phyloP scores from a whole-genome alignment of 345 rosid species.

The Carallia pectinifolia region DNA sequence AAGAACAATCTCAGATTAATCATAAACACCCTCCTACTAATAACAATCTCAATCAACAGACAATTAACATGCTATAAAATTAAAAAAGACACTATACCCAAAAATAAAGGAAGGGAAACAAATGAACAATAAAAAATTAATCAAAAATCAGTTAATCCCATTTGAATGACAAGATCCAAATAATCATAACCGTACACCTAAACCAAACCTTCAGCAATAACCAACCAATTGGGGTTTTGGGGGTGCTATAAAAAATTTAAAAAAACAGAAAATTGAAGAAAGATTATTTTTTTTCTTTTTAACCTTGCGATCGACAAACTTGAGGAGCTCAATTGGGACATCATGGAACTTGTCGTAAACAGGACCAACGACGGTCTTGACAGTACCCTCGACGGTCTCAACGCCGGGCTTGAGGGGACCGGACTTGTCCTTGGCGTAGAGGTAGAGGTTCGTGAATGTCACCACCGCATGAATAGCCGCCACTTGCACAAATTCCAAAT shows the following conservation, averaged over 20 bases:
- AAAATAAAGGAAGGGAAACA: too few species aligned
- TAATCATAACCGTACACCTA: too few species aligned
- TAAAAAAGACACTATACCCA: background rate
- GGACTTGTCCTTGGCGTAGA: slow-evolving; percentile 71
- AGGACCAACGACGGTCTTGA: slow-evolving; percentile 73
- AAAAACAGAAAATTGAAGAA: background rate
- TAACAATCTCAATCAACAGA: too few species aligned
- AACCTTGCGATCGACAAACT: slow-evolving; percentile 80
- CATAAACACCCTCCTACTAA: too few species aligned
- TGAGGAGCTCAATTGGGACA: slow-evolving; percentile 64
- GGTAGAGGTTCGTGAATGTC: slow-evolving; percentile 57
- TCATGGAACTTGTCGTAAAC: slow-evolving; percentile 68
- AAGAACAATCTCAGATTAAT: too few species aligned
- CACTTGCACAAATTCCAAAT: slow-evolving; percentile 77
- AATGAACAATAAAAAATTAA: too few species aligned
- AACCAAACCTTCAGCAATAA: too few species aligned
- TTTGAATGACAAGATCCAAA: too few species aligned
- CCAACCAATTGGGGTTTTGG: too few species aligned
- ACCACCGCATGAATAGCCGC: slow-evolving; percentile 54
- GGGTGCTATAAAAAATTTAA: background rate
- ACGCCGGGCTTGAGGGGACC: slow-evolving; percentile 87
- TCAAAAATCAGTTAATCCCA: too few species aligned
- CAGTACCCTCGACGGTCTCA: slow-evolving; percentile 80
- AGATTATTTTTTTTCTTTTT: background rate
- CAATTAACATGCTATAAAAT: too few species aligned